These are phyloP conservation scores for Ganoderma sp. DNA, from an alignment of 1,284 basidiomycete genomes.

Conservation along the genomic window DNA sequence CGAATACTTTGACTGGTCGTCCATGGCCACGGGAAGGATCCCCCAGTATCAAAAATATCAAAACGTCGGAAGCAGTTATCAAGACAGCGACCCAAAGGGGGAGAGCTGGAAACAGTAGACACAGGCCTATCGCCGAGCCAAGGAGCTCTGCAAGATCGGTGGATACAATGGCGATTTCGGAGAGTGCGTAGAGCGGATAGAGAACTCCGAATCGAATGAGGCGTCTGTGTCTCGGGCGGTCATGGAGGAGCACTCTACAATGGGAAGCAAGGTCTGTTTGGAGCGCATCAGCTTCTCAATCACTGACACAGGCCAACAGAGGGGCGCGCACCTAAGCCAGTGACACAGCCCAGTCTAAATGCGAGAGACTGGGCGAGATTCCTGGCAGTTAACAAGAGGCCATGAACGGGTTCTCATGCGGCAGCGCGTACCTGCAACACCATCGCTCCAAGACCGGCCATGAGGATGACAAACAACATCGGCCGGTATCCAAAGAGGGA, in stretches of 20 bases:
- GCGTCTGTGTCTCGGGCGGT: conserved; percentile 63
- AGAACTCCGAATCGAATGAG: conserved; percentile 67
- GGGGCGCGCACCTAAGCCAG: conserved; percentile 58
- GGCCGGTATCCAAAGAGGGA: conserved; percentile 76
- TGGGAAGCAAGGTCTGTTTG: conserved; percentile 73
- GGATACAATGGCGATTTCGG: conserved; percentile 84
- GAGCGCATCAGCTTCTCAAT: conserved; percentile 29
- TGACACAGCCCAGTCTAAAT: conserved; percentile 68
- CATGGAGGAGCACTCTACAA: conserved; percentile 71
- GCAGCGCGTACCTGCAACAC: conserved; percentile 62
- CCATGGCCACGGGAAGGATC: conserved; percentile 66
- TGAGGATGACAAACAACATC: conserved; percentile 83
- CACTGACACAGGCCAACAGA: background rate
- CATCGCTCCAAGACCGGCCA: conserved; percentile 83
- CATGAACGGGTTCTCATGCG: conserved; percentile 1
- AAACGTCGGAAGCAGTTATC: conserved; percentile 83
- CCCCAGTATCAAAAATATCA: conserved; percentile 72
- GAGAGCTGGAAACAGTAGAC: conserved; percentile 82
- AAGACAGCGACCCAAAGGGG: conserved; percentile 84
- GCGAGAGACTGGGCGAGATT: conserved; percentile 53
- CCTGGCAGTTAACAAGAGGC: background rate
- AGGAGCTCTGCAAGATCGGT: conserved; percentile 79
- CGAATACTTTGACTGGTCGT: conserved; percentile 73
- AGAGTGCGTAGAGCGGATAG: conserved; percentile 70
- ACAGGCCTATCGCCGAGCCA: conserved; percentile 80